Evolutionary conservation across 129 eudicot species (phyloP).

Genomic region (Apium graveolens): DNA sequence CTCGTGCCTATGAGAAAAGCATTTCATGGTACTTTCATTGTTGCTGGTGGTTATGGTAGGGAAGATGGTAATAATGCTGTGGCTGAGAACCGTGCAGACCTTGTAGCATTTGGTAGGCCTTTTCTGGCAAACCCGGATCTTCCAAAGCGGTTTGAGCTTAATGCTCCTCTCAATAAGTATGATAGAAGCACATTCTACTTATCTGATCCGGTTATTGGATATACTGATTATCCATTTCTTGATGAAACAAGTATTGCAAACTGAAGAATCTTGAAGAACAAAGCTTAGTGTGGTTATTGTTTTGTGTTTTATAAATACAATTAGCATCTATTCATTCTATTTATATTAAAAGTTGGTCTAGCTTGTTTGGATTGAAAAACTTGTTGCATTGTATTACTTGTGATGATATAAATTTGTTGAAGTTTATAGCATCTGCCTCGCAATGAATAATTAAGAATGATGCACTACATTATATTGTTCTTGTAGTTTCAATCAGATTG

Average conservation of each 20-base stretch:
- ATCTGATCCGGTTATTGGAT: conserved; percentile 12
- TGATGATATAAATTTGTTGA: not conserved
- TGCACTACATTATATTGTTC: no score
- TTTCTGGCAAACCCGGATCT: conserved; percentile 18
- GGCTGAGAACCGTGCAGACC: conserved; percentile 14
- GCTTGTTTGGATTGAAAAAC: no score
- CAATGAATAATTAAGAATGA: no score
- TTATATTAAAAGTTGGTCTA: not conserved
- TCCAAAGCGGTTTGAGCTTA: conserved; percentile 7
- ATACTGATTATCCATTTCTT: conserved; percentile 16
- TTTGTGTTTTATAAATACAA: not conserved
- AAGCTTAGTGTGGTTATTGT: not conserved
- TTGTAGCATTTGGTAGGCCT: conserved; percentile 4
- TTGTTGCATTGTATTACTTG: not conserved
- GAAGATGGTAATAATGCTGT: not conserved
- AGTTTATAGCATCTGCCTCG: not conserved
- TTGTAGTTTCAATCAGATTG: not conserved
- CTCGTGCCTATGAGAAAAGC: conserved; percentile 11
- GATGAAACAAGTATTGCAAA: not conserved
- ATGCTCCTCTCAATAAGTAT: conserved; percentile 18
- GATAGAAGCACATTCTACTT: conserved; percentile 2
- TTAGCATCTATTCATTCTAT: not conserved
- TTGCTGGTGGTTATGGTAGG: not conserved
- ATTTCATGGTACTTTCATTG: conserved; percentile 2
- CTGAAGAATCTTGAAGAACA: not conserved